Percentiles rank a stretch among this genome's conserved stretches.
phyloP scores from a whole-genome alignment of 441 rosid genomes.

The Mallotus japonicus region DNA sequence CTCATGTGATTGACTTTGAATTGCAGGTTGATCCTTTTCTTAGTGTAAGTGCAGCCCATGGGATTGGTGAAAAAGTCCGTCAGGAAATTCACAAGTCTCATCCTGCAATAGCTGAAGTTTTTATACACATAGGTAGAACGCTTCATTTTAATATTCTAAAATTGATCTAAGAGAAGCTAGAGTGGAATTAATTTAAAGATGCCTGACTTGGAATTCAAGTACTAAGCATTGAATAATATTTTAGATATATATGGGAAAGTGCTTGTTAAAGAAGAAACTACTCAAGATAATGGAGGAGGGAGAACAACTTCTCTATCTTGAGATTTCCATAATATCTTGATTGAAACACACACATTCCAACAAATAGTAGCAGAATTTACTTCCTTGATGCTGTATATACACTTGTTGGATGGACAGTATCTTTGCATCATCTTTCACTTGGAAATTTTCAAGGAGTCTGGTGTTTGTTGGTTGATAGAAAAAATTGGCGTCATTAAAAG shows the following conservation, averaged over 20 bases:
- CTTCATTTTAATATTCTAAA: constrained; percentile 12
- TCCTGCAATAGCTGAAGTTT: constrained; percentile 81
- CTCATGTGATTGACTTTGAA: constrained; percentile 5
- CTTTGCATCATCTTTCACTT: not conserved
- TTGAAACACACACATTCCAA: not conserved
- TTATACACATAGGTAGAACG: constrained; percentile 81
- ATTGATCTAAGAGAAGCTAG: not conserved
- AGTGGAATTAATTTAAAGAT: not conserved
- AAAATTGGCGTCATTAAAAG: not conserved
- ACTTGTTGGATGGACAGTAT: not conserved
- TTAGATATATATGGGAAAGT: not conserved
- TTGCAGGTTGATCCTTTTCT: constrained; percentile 85
- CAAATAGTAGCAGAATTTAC: not conserved
- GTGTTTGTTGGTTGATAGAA: not conserved
- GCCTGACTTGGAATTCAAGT: not conserved
- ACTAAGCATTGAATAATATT: not conserved
- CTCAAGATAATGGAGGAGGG: not conserved
- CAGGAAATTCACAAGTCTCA: constrained; percentile 58
- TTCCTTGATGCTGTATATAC: not conserved
- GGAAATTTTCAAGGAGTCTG: not conserved
- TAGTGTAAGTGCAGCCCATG: constrained; percentile 89
- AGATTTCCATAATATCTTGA: not conserved
- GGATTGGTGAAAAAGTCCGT: constrained; percentile 79
- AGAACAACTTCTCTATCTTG: not conserved
- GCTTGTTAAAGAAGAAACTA: not conserved